These are phyloP conservation scores for Candida frijolesensis DNA, from an alignment of 1,139 yeast genomes.

Conservation along the genomic window DNA sequence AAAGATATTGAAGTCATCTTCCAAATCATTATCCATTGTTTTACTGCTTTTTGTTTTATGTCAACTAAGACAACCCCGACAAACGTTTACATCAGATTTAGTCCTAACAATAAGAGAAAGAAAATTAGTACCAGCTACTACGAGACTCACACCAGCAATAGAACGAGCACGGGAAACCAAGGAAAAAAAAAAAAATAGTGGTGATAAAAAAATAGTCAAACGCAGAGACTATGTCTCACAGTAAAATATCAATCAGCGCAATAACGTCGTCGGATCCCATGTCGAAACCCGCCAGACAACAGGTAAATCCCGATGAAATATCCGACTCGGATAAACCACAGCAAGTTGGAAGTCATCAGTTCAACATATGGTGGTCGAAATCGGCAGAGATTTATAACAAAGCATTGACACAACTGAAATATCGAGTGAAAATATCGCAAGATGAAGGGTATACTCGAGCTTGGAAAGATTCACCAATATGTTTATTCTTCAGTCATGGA, in stretches of 20 bases:
- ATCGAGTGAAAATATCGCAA: slow-evolving; percentile 55
- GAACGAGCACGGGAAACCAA: too few relatives aligned
- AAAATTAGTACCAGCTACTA: too few relatives aligned
- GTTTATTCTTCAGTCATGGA: slow-evolving; percentile 88
- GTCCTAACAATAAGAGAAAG: too few relatives aligned
- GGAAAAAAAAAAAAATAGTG: not conserved
- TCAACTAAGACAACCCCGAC: too few relatives aligned
- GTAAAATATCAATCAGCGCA: slow-evolving; percentile 8
- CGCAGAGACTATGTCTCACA: slow-evolving; percentile 1
- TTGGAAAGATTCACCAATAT: slow-evolving; percentile 52
- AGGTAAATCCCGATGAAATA: slow-evolving; percentile 67
- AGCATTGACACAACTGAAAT: slow-evolving; percentile 36
- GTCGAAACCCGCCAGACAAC: slow-evolving; percentile 57
- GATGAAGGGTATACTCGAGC: slow-evolving; percentile 84
- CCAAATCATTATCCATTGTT: too few relatives aligned
- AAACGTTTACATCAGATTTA: too few relatives aligned
- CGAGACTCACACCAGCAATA: too few relatives aligned
- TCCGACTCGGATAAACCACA: slow-evolving; percentile 69
- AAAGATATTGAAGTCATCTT: too few relatives aligned
- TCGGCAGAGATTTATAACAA: slow-evolving; percentile 59
- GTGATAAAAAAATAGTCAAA: not conserved
- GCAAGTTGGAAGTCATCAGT: slow-evolving; percentile 71
- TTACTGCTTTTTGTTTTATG: too few relatives aligned
- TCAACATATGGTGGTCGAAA: slow-evolving; percentile 85
- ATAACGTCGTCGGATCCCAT: slow-evolving; percentile 14